Evolutionary conservation across 2,329 filamentous ascomycete genomes (phyloP).

Genomic region (Paracorniculantispora psalliotae): DNA sequence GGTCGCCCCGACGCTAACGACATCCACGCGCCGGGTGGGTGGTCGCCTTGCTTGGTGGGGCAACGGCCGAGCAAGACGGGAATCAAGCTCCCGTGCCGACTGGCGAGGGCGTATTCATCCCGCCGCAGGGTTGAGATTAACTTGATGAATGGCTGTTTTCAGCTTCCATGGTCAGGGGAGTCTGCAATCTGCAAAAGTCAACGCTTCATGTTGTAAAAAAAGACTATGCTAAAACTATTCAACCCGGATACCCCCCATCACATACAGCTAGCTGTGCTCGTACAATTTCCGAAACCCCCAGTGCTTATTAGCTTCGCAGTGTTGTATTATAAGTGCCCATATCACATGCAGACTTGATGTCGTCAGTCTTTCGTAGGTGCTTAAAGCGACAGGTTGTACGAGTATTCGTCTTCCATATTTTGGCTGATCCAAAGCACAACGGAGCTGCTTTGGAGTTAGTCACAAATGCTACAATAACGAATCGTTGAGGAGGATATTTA

Average conservation of each 20-base stretch:
- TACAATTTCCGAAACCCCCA: not conserved
- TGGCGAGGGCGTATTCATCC: not conserved
- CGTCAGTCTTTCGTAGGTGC: not conserved
- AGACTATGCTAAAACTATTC: conserved; percentile 14
- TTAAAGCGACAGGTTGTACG: conserved; percentile 61
- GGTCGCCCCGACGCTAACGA: not conserved
- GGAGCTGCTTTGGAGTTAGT: conserved; percentile 35
- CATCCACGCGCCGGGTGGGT: conserved; percentile 21
- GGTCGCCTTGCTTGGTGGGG: conserved; percentile 16
- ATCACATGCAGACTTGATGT: not conserved
- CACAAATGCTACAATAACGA: not conserved
- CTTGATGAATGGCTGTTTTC: not conserved
- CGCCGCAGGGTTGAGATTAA: not conserved
- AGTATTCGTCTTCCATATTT: conserved; percentile 69
- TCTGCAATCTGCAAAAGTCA: conserved; percentile 5
- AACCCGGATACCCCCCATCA: not conserved
- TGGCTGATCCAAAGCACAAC: conserved; percentile 65
- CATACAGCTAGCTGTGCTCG: conserved; percentile 1
- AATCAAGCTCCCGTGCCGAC: not conserved
- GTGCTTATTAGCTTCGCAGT: not conserved
- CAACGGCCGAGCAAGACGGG: not conserved
- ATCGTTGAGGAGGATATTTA: not conserved
- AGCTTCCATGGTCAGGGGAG: too few relatives aligned
- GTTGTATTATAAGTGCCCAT: not conserved
- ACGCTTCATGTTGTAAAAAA: conserved; percentile 13